These are phyloP conservation scores for Streptanthus diversifolius DNA, from an alignment of 345 rosid species.

Conservation along the genomic window DNA sequence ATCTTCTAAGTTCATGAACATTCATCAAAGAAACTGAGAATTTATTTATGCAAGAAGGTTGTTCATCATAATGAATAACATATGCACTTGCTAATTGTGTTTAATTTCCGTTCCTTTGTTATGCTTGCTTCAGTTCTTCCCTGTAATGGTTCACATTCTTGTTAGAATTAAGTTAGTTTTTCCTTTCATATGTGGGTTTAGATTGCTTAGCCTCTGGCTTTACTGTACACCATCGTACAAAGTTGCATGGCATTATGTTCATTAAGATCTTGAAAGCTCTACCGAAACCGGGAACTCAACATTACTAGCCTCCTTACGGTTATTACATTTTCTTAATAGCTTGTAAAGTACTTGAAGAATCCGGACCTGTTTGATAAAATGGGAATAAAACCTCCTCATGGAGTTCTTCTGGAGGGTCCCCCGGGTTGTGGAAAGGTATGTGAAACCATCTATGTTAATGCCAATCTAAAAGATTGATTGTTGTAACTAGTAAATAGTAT, in stretches of 20 bases:
- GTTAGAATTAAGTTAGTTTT: neutral
- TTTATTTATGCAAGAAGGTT: neutral
- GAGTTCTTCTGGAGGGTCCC: constrained; percentile 93
- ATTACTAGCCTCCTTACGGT: constrained; percentile 13
- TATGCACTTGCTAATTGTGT: neutral
- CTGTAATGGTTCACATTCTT: neutral
- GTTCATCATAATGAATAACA: neutral
- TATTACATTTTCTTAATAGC: constrained; percentile 41
- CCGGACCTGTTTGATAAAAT: constrained; percentile 92
- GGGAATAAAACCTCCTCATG: constrained; percentile 96
- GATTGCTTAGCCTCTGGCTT: neutral
- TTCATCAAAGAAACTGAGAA: neutral
- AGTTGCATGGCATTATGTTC: neutral
- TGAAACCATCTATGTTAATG: constrained; percentile 14
- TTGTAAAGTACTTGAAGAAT: constrained; percentile 92
- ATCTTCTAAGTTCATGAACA: neutral
- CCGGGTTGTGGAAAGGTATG: constrained; percentile 97
- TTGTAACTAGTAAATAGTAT: constrained; percentile 6
- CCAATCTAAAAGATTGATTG: constrained; percentile 1
- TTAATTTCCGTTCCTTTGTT: neutral
- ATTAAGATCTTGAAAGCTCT: neutral
- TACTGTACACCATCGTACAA: neutral
- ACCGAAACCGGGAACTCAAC: constrained; percentile 2
- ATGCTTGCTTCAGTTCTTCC: neutral
- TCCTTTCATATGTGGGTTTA: neutral